These are phyloP conservation scores for Boletellus dicymbophilus DNA, from an alignment of 1,284 basidiomycete species.

Conservation along the genomic window DNA sequence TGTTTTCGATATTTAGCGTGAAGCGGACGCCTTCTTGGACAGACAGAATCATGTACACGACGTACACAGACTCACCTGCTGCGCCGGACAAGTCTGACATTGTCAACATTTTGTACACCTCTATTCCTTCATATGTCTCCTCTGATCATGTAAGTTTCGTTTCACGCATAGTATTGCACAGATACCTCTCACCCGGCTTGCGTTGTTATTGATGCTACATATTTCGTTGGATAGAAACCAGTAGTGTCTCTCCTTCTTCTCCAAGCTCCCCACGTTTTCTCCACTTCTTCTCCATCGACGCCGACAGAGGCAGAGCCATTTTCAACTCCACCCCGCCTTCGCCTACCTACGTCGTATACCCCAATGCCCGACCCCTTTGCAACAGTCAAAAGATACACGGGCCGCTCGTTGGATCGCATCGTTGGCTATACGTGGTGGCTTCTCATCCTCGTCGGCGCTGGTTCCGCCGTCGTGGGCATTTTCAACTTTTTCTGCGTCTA, in stretches of 20 bases:
- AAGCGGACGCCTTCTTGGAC: slow-evolving; percentile 93
- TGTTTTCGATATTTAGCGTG: slow-evolving; percentile 39
- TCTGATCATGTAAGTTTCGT: slow-evolving; percentile 66
- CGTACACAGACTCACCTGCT: slow-evolving; percentile 68
- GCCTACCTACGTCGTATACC: slow-evolving; percentile 49
- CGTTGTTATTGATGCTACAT: too few relatives aligned
- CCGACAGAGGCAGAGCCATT: slow-evolving; percentile 1
- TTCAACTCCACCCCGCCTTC: slow-evolving; percentile 42
- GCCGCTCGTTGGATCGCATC: slow-evolving; percentile 67
- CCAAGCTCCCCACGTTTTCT: slow-evolving; percentile 10
- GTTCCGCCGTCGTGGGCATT: slow-evolving; percentile 63
- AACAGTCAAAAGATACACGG: slow-evolving; percentile 58
- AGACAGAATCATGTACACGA: slow-evolving; percentile 89
- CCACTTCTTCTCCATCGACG: slow-evolving; percentile 7
- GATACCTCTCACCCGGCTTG: background rate
- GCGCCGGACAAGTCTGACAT: slow-evolving; percentile 54
- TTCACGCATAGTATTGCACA: background rate
- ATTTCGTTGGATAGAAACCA: slow-evolving; percentile 34
- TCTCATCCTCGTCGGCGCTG: slow-evolving; percentile 73
- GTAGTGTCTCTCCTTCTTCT: slow-evolving; percentile 48
- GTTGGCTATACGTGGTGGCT: slow-evolving; percentile 78
- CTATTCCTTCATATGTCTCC: slow-evolving; percentile 73
- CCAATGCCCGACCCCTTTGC: slow-evolving; percentile 56
- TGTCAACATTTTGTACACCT: slow-evolving; percentile 69
- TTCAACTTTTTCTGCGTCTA: slow-evolving; percentile 69